Evolutionary conservation across 2,329 filamentous ascomycete genomes (phyloP), one percentile per base, ranked within the genome.

Genomic region (Ramularia collo-cygni): DNA sequence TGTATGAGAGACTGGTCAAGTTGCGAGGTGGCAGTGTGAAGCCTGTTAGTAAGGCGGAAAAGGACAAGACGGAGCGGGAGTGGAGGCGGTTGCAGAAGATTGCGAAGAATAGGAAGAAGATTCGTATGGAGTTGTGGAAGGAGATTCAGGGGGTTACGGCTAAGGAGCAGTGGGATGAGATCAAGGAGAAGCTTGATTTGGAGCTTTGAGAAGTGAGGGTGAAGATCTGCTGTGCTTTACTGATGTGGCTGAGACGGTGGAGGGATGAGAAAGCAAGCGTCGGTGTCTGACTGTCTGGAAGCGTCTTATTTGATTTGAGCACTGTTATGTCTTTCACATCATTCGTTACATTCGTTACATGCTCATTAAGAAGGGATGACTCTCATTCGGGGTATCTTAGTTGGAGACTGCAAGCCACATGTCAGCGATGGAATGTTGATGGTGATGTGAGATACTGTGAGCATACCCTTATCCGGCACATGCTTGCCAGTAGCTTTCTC

Each of bases 81-180:
- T 69, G 67, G 60, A 66, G 60, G 46, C 59, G 57, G 46, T 74
- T 71, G 52, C 35, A 37, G 46, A 46, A 58, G 52, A 57, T 65
- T 31, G 64, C 59, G 28, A 54, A 41, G 19, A 55, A 56, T 32
- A 68, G 75, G 43, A 65, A 65, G 57, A 68, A 59, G 54, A 73
- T 77, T 48, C 68, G 65, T 37, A 56, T 50, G 35, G 69, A 75
- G 44, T 52, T 77, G 50, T 78, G 74, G 75, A 59, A 48, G 35
- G 53, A 60, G 40, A 69, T 74, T 47, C 68, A 70, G 58, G 63
- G 52, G 15, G 64, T 56, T 44, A 37, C 44, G 32, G n/a, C 21
- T n/a, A 66, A 64, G 37, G 45, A 48, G 37, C 52, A 53, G 37
- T 35, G 44, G 32, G 45, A 47, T 35, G 54, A 53, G 34, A 31